Base-by-base conservation (phyloP, 305 asterid species). In the Solanum hybrid region DNA sequence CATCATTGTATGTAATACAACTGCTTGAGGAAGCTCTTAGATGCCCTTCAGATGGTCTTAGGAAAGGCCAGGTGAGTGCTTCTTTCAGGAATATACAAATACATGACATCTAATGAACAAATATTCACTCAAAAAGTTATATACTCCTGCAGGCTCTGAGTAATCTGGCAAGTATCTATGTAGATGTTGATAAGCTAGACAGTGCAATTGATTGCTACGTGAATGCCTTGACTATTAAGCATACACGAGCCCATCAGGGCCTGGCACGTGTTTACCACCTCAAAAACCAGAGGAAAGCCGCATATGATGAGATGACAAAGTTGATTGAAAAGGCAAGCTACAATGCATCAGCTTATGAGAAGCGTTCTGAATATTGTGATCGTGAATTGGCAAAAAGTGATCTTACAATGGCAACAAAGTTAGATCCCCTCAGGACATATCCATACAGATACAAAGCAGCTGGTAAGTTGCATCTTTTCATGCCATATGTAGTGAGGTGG, bases 251-350 rank as follows among this genome's bases (percentile, higher is more conserved):
- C 12, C 98, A 97, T 90, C 99, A 96, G 91, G 98, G 99, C 13
- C 91, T 95, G 90, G 98, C 99, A 20, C 97, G 98, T 3, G 98
- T 95, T 8, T 96, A 94, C 92, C 97, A 96, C 92, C 96, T 97
- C 15, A 97, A 94, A 90, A 93, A 95, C 87, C 95, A 95, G 92
- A 91, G 96, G 10, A 95, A 95, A 93, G 94, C 95, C 90, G 98
- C 99, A 31, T 96, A 96, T 92, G 98, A 97, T 61, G 99, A 96
- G 95, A 96, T 97, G 98, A 95, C 99, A 75, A 97, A 96, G 94
- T 92, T 97, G 94, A 96, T 97, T 87, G 97, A 95, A 89, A 97
- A 95, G 92, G 98, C 98, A n/a, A 91, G 92, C 78, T 90, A 94
- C 89, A 95, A 93, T 91, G 99, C 99, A 90, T 97, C 99, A 11